Base-by-base conservation (phyloP, 2,329 filamentous ascomycete species). In the Leptodontidium sp. region DNA sequence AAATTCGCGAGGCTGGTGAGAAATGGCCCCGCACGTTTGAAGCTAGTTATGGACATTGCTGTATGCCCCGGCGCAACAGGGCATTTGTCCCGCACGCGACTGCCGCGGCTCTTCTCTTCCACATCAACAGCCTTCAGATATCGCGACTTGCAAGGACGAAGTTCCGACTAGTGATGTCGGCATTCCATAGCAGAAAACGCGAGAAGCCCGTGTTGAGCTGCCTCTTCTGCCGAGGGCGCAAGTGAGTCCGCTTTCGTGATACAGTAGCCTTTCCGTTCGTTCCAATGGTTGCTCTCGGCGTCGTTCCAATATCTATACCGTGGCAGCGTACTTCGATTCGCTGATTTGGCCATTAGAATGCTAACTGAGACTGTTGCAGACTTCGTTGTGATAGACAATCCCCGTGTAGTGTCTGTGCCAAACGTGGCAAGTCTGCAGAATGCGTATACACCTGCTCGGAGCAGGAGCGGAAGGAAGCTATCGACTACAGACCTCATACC, bases 121-220 rank as follows among this genome's bases (percentile, higher is more conserved):
- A 35, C 32, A 35, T 35, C n/a, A 35, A 35, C 32, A 35, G 32
- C 32, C 32, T 35, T 35, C 32, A 35, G 32, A 35, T 35, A 35
- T 35, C 32, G 32, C 32, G 32, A 35, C 32, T 35, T 35, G 32
- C 32, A 35, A 35, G 32, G 32, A 35, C 32, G 32, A 35, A 35
- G 32, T 35, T 35, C 32, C 32, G 32, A 35, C 32, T 4, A 35
- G 32, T 35, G 32, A 35, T 35, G 32, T 35, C 32, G 32, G 47
- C 47, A 50, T 50, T 24, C 21, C 47, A 50, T 50, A 50, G 47
- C 26, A 57, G 26, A 32, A 57, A 26, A 26, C 63, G 64, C 14
- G 55, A 66, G 14, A 66, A 66, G 43, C 35, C 52, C 26, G n/a
- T 53, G 17, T 61, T 66, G 53, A 49, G 43, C 38, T 66, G 64